These are phyloP conservation scores for Sporothrix mexicana DNA, from an alignment of 2,329 filamentous ascomycete species.

Conservation along the genomic window DNA sequence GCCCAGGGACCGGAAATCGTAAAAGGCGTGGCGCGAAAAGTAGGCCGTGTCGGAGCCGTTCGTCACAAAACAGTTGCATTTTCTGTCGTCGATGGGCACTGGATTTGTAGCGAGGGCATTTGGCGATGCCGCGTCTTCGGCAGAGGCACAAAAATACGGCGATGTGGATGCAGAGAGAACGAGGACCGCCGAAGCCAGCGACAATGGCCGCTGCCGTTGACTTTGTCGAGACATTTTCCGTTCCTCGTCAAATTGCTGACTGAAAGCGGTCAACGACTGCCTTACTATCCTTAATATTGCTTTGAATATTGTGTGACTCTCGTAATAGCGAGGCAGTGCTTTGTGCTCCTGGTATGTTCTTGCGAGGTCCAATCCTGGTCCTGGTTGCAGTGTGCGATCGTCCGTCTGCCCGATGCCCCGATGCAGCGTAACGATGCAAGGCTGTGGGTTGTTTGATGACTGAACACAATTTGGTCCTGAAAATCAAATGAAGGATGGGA, in stretches of 20 bases:
- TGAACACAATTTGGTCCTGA: not conserved
- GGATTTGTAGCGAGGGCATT: not conserved
- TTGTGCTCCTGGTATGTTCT: not conserved
- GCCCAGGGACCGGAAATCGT: slow-evolving; percentile 44
- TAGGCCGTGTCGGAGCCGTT: slow-evolving; percentile 43
- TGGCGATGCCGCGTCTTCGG: not conserved
- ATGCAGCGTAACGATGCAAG: slow-evolving; percentile 23
- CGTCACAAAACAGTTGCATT: slow-evolving; percentile 45
- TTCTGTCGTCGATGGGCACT: slow-evolving; percentile 30
- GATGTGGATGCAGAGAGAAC: not conserved
- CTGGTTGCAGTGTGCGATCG: not conserved
- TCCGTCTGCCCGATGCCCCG: slow-evolving; percentile 13
- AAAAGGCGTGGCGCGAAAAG: slow-evolving; percentile 45
- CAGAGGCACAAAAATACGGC: not conserved
- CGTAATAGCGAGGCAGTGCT: not conserved
- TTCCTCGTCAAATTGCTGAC: not conserved
- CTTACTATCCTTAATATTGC: no score
- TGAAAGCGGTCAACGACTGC: no score
- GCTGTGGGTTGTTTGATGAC: not conserved
- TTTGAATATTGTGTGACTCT: no score
- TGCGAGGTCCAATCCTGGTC: not conserved
- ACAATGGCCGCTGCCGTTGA: slow-evolving; percentile 13
- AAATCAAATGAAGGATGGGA: not conserved
- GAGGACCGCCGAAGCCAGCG: not conserved
- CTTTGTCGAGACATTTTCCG: not conserved